Evolutionary conservation across 306 rosid species (phyloP), one percentile per base, ranked within the genome.

Genomic region (Corylus heterophylla): DNA sequence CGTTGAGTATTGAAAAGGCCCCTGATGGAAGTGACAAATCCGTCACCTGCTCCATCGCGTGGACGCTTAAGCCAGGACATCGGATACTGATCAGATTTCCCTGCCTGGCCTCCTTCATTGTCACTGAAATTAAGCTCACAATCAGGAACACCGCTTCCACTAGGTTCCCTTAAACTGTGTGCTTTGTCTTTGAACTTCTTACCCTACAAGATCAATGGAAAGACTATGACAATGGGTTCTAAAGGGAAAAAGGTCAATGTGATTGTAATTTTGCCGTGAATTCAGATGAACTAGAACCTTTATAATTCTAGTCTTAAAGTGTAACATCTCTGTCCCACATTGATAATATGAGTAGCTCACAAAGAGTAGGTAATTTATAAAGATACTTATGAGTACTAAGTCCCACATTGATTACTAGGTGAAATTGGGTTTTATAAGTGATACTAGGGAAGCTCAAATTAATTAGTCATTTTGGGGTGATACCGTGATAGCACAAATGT

Each of bases 11-110:
- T 93, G 83, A 96, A 96, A 52, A 96, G 89, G 78, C 99, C 99
- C 76, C 93, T 88, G 52, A 96, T 85, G 77, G 97, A 91, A 79
- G 98, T 96, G 72, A 96, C 99, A 89, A 96, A 96, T 81, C 99
- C 98, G 79, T 96, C 99, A 81, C 99, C 99, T 44, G 99, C 99
- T 80, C 99, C 99, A 80, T 96, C 98, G 80, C 80, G 76, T 42
- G 93, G 93, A 73, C 99, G 98, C 91, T 90, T 96, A 69, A 87
- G 89, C 93, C 93, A 93, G 64, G 94, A 87, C 51, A 91, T 76
- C 4, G 97, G 96, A 84, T 89, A 67, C 75, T 85, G 97, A 71
- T 91, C 97, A 69, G 92, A 83, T 68, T 90, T 91, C 77, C 90
- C 94, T 31, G 83, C 86, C 84, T 88, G 91, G 74, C 88, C 89